Evolutionary conservation across 2,329 filamentous ascomycete species (phyloP).

Genomic region (Aspergillus jensenii): DNA sequence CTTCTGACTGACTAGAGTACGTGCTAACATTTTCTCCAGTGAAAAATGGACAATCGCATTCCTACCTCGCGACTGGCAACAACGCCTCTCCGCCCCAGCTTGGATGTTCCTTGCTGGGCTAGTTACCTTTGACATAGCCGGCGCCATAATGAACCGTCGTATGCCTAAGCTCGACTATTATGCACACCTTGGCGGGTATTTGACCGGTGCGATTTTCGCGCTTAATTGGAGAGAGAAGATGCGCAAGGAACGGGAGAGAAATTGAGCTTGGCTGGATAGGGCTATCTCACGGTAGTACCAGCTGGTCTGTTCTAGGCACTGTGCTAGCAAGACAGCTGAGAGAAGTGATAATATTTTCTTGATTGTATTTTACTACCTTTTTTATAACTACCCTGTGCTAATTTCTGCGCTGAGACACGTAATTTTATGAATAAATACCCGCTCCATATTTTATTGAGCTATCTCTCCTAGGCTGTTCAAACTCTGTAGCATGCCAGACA

Average conservation of each 20-base stretch:
- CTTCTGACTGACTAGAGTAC: background rate
- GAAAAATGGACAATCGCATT: constrained; percentile 44
- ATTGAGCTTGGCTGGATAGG: constrained; percentile 18
- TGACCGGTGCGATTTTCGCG: constrained; percentile 31
- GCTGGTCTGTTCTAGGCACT: background rate
- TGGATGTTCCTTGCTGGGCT: constrained; percentile 38
- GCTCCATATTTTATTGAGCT: background rate
- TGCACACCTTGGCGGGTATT: constrained; percentile 45
- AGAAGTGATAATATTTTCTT: background rate
- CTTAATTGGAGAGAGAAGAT: constrained; percentile 14
- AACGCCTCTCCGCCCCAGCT: constrained; percentile 44
- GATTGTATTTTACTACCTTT: background rate
- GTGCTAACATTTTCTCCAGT: constrained; percentile 22
- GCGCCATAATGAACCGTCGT: constrained; percentile 30
- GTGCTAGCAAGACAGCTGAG: background rate
- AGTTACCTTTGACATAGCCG: constrained; percentile 38
- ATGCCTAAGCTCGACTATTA: constrained; percentile 39
- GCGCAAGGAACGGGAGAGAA: constrained; percentile 12
- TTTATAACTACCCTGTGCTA: background rate
- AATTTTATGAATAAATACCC: background rate
- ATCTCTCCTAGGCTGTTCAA: background rate
- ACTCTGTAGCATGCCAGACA: background rate
- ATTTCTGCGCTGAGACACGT: background rate
- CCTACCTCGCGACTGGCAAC: constrained; percentile 39
- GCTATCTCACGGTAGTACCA: background rate